Conservation (phyloP, 2,329 filamentous ascomycete genomes). For the Ophiostoma pallidulum region DNA sequence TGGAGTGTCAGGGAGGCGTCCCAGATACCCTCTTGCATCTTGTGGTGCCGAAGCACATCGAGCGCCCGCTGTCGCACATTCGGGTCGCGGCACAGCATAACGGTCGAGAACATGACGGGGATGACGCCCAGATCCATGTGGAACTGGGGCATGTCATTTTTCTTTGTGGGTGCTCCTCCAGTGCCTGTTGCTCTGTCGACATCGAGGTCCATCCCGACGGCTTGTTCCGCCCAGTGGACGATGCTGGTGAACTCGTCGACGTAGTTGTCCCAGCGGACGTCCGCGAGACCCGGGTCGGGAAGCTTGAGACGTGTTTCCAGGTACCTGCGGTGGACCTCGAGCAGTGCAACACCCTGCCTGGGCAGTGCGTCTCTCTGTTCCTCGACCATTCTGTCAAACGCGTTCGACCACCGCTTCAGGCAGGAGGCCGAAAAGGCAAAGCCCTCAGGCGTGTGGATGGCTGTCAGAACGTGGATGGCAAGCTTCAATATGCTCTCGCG, state of each 20-base stretch:
- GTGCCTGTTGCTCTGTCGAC: no score
- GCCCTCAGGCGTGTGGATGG: not conserved
- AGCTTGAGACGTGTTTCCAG: not conserved
- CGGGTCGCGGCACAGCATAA: constrained; percentile 7
- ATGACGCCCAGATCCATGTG: constrained; percentile 15
- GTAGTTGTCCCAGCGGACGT: not conserved
- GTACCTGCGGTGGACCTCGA: constrained; percentile 8
- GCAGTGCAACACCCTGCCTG: not conserved
- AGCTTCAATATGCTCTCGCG: constrained; percentile 6
- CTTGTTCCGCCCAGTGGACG: constrained; percentile 2
- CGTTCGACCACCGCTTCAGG: constrained; percentile 1
- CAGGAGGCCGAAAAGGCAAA: no score
- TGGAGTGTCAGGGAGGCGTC: constrained; percentile 1
- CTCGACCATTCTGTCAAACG: constrained; percentile 3
- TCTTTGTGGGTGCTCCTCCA: no score
- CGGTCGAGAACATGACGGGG: constrained; percentile 9
- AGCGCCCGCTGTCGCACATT: constrained; percentile 9
- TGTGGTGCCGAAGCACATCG: not conserved
- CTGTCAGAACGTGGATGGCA: not conserved
- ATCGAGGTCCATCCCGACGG: not conserved
- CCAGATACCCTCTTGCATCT: constrained; percentile 14
- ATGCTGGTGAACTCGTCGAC: not conserved
- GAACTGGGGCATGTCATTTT: constrained; percentile 4
- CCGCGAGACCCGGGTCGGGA: not conserved
- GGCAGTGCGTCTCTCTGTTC: not conserved